Evolutionary conservation across 2,329 filamentous ascomycete genomes (phyloP), one percentile per base, ranked within the genome.

Genomic region (Bipolaris oryzae): DNA sequence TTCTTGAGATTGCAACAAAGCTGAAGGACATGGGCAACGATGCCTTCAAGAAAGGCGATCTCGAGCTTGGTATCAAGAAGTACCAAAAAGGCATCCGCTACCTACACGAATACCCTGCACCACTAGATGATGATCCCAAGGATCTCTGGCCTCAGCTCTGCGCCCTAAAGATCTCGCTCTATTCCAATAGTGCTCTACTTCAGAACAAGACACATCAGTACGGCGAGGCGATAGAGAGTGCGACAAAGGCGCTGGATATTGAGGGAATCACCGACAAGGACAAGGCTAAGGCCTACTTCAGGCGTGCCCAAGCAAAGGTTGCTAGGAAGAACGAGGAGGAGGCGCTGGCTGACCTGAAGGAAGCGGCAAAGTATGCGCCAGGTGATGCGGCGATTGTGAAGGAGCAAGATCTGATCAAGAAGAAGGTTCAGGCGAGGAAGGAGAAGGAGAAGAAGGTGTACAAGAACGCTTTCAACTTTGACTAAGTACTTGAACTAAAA

Each of bases 11-110:
- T 59, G 92, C 91, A 2, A 81, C 84, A 5, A 91, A 91, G 64
- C 87, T 96, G 77, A 99, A 99, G 81, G 90, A 90, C 34, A 95
- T 89, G 73, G 95, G 95, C 68, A 98, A 96, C 82, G 87, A 87
- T 67, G 92, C 93, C 1, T 97, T 97, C 85, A 97, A 97, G 82
- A 81, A 79, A 23, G 87, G 87, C 38, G 85, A 96, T 68, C 72
- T 89, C 37, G 76, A 81, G 35, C 78, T 90, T 31, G 94, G 88
- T 1, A 82, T 98, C 23, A 87, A 89, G 58, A 99, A 99, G 81
- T 99, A 99, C 80, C 87, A 96, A 76, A 99, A 99, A 81, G 93
- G 87, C 16, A 79, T 96, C 59, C 87, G 92, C 68, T 97, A 96
- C 77, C 81, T 96, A 58, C 91, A 94, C 76, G 91, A 96, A 76